Conservation (phyloP, 768 basidiomycete genomes). For the Lenzites betulinus region DNA sequence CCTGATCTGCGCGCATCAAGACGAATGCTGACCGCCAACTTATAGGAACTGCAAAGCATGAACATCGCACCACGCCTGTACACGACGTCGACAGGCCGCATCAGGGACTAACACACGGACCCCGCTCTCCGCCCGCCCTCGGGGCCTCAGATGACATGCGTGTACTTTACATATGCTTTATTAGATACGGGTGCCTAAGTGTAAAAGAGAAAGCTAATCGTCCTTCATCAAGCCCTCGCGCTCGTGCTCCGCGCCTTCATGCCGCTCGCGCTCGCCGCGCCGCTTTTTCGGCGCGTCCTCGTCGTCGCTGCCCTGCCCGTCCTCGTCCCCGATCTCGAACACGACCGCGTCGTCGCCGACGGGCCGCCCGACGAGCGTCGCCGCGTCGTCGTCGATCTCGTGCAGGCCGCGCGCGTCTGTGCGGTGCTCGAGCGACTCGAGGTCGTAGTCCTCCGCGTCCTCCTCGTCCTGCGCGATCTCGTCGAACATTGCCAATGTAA, state of each 20-base stretch:
- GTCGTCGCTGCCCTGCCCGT: conserved; percentile 58
- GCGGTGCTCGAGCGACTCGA: conserved; percentile 70
- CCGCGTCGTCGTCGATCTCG: conserved; percentile 70
- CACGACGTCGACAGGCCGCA: conserved; percentile 84
- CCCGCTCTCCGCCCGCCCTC: conserved; percentile 14
- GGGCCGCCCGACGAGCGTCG: conserved; percentile 65
- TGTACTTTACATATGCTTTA: conserved; percentile 40
- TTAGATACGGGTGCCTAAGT: conserved; percentile 29
- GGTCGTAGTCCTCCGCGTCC: conserved; percentile 91
- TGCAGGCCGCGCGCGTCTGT: conserved; percentile 41
- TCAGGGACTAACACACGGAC: conserved; percentile 53
- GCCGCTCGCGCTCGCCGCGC: conserved; percentile 44
- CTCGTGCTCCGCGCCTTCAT: conserved; percentile 53
- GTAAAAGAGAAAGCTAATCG: conserved; percentile 28
- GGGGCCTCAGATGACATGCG: conserved; percentile 25
- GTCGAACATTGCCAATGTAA: conserved; percentile 90
- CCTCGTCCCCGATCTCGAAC: conserved; percentile 91
- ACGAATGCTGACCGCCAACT: background rate
- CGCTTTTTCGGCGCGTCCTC: conserved; percentile 60
- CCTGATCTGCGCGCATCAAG: background rate
- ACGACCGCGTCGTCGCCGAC: conserved; percentile 74
- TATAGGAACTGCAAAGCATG: conserved; percentile 91
- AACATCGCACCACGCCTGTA: conserved; percentile 89
- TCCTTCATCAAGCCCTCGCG: conserved; percentile 64
- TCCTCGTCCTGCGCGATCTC: conserved; percentile 94